These are phyloP conservation scores for Plasmodium inui DNA, from an alignment of 169 alveolate species.

Conservation along the genomic window DNA sequence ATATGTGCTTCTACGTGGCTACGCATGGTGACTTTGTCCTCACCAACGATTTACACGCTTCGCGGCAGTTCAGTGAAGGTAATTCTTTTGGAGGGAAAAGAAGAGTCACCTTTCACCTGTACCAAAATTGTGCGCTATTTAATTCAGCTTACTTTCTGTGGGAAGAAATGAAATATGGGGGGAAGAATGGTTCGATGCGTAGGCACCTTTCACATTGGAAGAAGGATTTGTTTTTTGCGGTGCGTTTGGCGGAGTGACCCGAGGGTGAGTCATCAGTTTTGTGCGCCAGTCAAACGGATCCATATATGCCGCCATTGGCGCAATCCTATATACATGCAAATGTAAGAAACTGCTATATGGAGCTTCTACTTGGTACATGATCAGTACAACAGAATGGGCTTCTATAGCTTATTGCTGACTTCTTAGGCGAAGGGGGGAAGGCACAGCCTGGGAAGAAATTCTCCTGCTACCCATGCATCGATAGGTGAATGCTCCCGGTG, in stretches of 20 bases:
- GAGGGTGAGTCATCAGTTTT: not conserved
- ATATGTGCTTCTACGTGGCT: constrained; percentile 3
- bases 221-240: constrained; percentile 30
- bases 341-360: not conserved
- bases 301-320: not conserved
- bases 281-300: not conserved
- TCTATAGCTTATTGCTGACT: not conserved
- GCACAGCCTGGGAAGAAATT: not conserved
- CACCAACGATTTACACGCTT: not conserved
- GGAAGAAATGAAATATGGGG: constrained; percentile 44
- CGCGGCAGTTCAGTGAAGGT: too few relatives aligned
- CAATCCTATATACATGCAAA: not conserved
- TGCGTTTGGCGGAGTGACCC: not conserved
- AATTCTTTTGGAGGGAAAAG: not conserved
- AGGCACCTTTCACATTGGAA: constrained; percentile 29
- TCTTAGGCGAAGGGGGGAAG: not conserved
- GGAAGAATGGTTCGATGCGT: constrained; percentile 11
- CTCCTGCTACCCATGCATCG: not conserved
- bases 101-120: constrained; percentile 44
- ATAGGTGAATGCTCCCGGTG: not conserved
- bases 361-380: not conserved
- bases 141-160: constrained; percentile 34
- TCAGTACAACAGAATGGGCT: not conserved
- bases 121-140: constrained; percentile 25
- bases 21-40: constrained; percentile 10